Evolutionary conservation across 2,329 filamentous ascomycete genomes (phyloP).

Genomic region (Ambrosiella beaveri): DNA sequence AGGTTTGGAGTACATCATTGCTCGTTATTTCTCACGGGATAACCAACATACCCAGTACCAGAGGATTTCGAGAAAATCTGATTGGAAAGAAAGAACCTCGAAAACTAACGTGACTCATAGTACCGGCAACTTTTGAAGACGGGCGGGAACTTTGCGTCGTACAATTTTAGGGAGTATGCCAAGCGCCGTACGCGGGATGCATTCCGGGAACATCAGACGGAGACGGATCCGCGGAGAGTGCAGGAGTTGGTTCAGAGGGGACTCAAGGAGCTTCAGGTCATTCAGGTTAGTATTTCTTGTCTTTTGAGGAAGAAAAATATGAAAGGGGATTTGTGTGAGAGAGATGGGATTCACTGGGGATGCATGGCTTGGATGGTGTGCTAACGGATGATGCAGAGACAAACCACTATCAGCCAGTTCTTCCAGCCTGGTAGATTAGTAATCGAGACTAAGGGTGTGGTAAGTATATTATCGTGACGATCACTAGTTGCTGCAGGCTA

Average conservation of each 20-base stretch:
- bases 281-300: slow-evolving; percentile 51
- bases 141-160: slow-evolving; percentile 71
- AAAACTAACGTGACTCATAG: slow-evolving; percentile 27
- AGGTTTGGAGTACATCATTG: slow-evolving; percentile 18
- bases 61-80: background rate
- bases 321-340: background rate
- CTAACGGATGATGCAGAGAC: slow-evolving; percentile 42
- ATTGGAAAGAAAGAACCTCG: too few species aligned
- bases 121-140: slow-evolving; percentile 85
- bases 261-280: slow-evolving; percentile 64
- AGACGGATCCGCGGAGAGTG: slow-evolving; percentile 56
- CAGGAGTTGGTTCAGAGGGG: slow-evolving; percentile 85
- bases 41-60: background rate
- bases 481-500: background rate
- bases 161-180: slow-evolving; percentile 97
- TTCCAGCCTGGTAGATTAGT: slow-evolving; percentile 84
- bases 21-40: too few species aligned
- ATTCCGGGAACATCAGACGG: slow-evolving; percentile 62
- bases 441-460: slow-evolving; percentile 39
- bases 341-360: background rate
- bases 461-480: background rate
- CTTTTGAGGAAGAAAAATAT: background rate
- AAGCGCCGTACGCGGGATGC: slow-evolving; percentile 78
- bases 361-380: background rate
- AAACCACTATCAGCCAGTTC: slow-evolving; percentile 89